phyloP scores from a whole-genome alignment of 2,329 filamentous ascomycete genomes.

The Geosmithia putterillii region DNA sequence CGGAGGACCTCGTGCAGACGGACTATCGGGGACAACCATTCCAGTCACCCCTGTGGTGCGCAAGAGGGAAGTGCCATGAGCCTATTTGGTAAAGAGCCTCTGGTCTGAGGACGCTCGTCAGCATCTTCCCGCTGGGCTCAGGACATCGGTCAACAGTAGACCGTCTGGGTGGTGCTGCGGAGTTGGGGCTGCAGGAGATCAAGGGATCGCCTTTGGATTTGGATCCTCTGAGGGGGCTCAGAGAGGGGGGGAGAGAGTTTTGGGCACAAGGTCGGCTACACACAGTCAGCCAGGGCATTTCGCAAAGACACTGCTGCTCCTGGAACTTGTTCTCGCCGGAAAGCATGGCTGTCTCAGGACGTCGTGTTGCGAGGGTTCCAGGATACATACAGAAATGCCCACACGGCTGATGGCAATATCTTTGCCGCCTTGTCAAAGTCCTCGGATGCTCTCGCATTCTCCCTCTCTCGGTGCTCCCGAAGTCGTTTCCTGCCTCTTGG shows the following conservation, averaged over 20 bases:
- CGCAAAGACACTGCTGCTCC: slow-evolving; percentile 9
- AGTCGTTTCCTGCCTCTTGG: not conserved
- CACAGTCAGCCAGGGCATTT: slow-evolving; percentile 32
- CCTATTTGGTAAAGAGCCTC: slow-evolving; percentile 63
- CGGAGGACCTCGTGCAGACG: slow-evolving; percentile 20
- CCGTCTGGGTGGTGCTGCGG: slow-evolving; percentile 20
- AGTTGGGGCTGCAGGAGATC: slow-evolving; percentile 5
- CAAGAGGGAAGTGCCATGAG: slow-evolving; percentile 60
- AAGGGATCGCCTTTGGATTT: slow-evolving; percentile 1
- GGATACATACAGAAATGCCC: slow-evolving; percentile 34
- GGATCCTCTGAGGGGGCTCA: not conserved
- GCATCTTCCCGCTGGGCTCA: slow-evolving; percentile 52
- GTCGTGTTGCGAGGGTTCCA: slow-evolving; percentile 21
- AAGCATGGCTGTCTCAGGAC: slow-evolving; percentile 9
- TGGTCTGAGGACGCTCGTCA: slow-evolving; percentile 63
- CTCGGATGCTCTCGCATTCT: slow-evolving; percentile 24
- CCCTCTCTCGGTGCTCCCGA: not conserved
- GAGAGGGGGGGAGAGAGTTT: slow-evolving; percentile 14
- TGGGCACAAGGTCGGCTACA: slow-evolving; percentile 34
- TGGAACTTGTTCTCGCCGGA: slow-evolving; percentile 28
- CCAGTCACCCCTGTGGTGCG: slow-evolving; percentile 43
- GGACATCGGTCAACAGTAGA: slow-evolving; percentile 37
- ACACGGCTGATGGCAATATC: slow-evolving; percentile 15
- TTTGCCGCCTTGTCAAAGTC: slow-evolving; percentile 24
- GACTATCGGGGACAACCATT: slow-evolving; percentile 34